Evolutionary conservation across 805 yeast genomes (phyloP).

Genomic region (Nakazawaea ernobii): DNA sequence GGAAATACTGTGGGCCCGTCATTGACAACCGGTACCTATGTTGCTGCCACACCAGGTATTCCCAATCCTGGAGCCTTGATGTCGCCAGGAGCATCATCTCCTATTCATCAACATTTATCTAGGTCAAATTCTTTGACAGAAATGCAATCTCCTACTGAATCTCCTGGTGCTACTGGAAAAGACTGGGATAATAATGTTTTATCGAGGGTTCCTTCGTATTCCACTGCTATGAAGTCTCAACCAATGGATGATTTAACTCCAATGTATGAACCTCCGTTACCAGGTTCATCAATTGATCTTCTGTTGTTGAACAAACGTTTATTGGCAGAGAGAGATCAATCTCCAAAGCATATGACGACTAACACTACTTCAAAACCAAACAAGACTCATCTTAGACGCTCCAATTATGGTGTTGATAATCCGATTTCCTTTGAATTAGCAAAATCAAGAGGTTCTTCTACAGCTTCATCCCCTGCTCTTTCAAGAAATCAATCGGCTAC

Average conservation of each 20-base stretch:
- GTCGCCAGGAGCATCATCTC: constrained; percentile 43
- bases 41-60: constrained; percentile 8
- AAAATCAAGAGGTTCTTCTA: constrained; percentile 27
- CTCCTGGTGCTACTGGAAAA: constrained; percentile 5
- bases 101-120: constrained; percentile 50
- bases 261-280: constrained; percentile 51
- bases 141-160: constrained; percentile 7
- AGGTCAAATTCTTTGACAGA: constrained; percentile 47
- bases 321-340: constrained; percentile 7
- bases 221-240: constrained; percentile 63
- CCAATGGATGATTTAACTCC: constrained; percentile 59
- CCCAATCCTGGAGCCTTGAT: constrained; percentile 13
- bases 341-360: not conserved
- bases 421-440: constrained; percentile 20
- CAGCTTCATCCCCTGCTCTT: constrained; percentile 32
- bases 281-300: constrained; percentile 30
- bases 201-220: constrained; percentile 80
- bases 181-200: constrained; percentile 40
- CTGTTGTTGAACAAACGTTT: constrained; percentile 26
- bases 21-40: constrained; percentile 15
- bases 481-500: constrained; percentile 32
- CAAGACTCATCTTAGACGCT: constrained; percentile 11
- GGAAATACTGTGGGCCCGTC: constrained; percentile 18
- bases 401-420: constrained; percentile 14
- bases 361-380: not conserved